These are phyloP conservation scores for Hyphodiscus sp. DNA, from an alignment of 2,329 filamentous ascomycete species.

Conservation along the genomic window DNA sequence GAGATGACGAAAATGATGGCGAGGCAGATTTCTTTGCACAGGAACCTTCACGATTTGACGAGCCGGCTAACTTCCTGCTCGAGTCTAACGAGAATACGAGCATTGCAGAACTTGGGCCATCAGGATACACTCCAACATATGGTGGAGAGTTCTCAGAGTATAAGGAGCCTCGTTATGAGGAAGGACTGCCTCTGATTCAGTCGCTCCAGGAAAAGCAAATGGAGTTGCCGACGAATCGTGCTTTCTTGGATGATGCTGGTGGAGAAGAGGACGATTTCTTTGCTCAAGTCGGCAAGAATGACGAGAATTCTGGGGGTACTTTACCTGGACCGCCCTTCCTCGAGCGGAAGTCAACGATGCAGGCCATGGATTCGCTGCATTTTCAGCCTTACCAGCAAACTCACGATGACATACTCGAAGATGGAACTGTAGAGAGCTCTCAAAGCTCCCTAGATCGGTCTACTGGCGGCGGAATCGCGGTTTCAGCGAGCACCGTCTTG, in stretches of 20 bases:
- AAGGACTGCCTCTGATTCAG: constrained; percentile 60
- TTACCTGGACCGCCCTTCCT: constrained; percentile 30
- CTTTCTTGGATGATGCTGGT: constrained; percentile 34
- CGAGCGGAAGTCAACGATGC: constrained; percentile 64
- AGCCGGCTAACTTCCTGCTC: constrained; percentile 1
- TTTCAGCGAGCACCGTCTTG: constrained; percentile 23
- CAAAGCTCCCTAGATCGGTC: constrained; percentile 17
- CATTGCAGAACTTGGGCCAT: not conserved
- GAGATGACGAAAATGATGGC: constrained; percentile 35
- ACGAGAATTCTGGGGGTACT: constrained; percentile 22
- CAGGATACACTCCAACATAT: constrained; percentile 17
- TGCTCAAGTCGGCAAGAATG: constrained; percentile 25
- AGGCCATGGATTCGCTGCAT: constrained; percentile 52
- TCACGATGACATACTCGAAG: constrained; percentile 14
- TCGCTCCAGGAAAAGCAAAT: constrained; percentile 18
- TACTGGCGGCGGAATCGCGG: constrained; percentile 22
- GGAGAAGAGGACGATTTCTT: constrained; percentile 54
- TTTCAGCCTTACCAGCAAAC: constrained; percentile 24
- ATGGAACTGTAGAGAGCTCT: constrained; percentile 8
- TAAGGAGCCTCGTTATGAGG: constrained; percentile 55
- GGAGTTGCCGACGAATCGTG: constrained; percentile 13
- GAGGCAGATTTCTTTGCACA: constrained; percentile 41
- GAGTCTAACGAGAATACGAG: not conserved
- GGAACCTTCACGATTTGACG: constrained; percentile 21
- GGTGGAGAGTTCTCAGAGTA: constrained; percentile 29